Conservation (phyloP, 2,329 filamentous ascomycete genomes). For the Monilinia laxa region DNA sequence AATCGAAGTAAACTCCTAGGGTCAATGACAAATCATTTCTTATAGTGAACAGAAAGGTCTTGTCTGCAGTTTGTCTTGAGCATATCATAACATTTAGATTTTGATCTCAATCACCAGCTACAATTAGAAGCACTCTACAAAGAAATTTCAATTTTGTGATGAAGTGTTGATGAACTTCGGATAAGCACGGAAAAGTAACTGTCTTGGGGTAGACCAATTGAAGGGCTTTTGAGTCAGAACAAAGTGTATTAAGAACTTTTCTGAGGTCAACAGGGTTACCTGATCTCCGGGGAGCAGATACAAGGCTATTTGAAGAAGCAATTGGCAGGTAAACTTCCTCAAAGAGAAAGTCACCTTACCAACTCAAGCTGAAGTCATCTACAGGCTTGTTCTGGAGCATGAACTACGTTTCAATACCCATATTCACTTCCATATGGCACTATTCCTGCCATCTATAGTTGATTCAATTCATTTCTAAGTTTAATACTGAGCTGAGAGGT, state of each 20-base stretch:
- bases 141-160: neutral
- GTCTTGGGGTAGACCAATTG: neutral
- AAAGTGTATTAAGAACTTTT: neutral
- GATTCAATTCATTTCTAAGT: neutral
- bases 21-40: neutral
- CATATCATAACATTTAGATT: neutral
- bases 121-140: neutral
- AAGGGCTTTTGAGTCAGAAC: neutral
- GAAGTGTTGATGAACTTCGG: conserved; percentile 1
- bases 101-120: neutral
- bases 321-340: neutral
- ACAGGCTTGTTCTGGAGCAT: neutral
- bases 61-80: neutral
- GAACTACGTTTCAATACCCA: neutral
- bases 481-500: neutral
- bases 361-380: neutral
- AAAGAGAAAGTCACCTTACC: neutral
- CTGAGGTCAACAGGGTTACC: rapidly evolving
- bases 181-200: neutral
- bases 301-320: neutral
- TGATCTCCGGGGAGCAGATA: too few relatives aligned
- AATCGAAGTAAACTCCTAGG: neutral
- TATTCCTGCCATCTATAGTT: neutral
- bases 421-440: neutral
- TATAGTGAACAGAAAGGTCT: neutral